A percentile compares a stretch with the other conserved stretches of the same genome.
Evolutionary conservation across 2,329 filamentous ascomycete genomes (phyloP).

Genomic region (Penicillium sp.): DNA sequence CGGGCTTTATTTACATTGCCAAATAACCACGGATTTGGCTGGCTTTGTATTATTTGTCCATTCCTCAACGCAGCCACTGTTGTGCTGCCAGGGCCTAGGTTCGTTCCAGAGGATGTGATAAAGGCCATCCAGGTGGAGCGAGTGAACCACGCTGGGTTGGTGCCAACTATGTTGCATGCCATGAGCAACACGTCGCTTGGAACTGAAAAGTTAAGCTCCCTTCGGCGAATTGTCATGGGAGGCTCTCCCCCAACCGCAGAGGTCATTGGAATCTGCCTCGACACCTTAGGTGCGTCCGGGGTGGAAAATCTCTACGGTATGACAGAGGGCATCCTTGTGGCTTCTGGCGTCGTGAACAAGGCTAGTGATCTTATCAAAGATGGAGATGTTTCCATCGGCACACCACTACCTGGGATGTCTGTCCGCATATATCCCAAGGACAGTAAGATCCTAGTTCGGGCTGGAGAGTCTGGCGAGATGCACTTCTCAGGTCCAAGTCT

Average conservation of each 20-base stretch:
- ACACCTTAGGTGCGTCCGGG: conserved; percentile 9
- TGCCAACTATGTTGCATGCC: conserved; percentile 15
- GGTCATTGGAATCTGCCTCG: conserved; percentile 13
- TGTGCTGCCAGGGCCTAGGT: conserved; percentile 14
- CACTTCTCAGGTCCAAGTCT: conserved; percentile 9
- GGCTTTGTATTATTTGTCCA: conserved; percentile 7
- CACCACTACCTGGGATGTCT: background rate
- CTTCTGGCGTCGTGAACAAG: background rate
- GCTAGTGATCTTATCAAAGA: conserved; percentile 1
- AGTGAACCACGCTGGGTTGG: conserved; percentile 5
- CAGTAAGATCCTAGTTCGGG: background rate
- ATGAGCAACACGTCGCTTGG: background rate
- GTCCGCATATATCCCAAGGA: conserved; percentile 7
- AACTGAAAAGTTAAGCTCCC: conserved; percentile 2
- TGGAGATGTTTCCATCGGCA: conserved; percentile 1
- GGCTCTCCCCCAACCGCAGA: conserved; percentile 17
- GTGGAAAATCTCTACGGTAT: conserved; percentile 20
- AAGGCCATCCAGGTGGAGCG: conserved; percentile 7
- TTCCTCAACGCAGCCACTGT: conserved; percentile 17
- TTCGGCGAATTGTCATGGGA: conserved; percentile 11
- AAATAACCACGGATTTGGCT: conserved; percentile 21
- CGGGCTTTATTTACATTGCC: conserved; percentile 9
- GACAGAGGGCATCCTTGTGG: conserved; percentile 13
- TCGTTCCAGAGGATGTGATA: conserved; percentile 10
- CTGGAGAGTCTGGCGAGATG: conserved; percentile 8